These are phyloP conservation scores for Thymus mandschuricus DNA, from an alignment of 257 asterid species.

Conservation along the genomic window DNA sequence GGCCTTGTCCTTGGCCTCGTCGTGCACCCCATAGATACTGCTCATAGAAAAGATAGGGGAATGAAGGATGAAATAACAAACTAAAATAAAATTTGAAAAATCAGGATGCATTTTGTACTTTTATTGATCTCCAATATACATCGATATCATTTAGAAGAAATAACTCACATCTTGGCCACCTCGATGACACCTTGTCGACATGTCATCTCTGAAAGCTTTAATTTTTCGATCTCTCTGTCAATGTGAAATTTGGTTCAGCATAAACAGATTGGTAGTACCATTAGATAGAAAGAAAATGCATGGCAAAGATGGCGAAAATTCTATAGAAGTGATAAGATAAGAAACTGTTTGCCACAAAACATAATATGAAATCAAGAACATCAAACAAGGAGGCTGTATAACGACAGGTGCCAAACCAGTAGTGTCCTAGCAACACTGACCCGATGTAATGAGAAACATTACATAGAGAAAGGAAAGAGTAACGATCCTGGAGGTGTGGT, in stretches of 20 bases:
- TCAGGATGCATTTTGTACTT: background rate
- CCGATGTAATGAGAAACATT: slow-evolving; percentile 8
- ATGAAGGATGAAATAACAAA: slow-evolving; percentile 5
- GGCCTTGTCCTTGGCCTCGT: slow-evolving; percentile 92
- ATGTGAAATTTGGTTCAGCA: slow-evolving; percentile 23
- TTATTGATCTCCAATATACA: background rate
- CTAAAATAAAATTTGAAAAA: background rate
- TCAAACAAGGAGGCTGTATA: background rate
- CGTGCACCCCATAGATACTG: slow-evolving; percentile 89
- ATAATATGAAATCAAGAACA: slow-evolving; percentile 3
- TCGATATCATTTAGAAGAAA: slow-evolving; percentile 17
- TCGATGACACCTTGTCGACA: slow-evolving; percentile 92
- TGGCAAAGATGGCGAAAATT: slow-evolving; percentile 15
- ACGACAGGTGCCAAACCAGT: background rate
- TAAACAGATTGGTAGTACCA: slow-evolving; percentile 23
- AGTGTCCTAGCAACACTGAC: slow-evolving; percentile 17
- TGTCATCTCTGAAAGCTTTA: slow-evolving; percentile 95
- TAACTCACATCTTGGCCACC: slow-evolving; percentile 92
- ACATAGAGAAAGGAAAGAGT: background rate
- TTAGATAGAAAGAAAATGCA: background rate
- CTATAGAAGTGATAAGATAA: slow-evolving; percentile 1
- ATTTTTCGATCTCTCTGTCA: slow-evolving; percentile 84
- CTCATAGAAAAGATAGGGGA: slow-evolving; percentile 6
- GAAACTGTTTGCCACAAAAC: background rate
- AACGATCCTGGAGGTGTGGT: background rate